These are phyloP conservation scores for Gastrolobium villosum DNA, from an alignment of 306 rosid genomes.

Conservation along the genomic window DNA sequence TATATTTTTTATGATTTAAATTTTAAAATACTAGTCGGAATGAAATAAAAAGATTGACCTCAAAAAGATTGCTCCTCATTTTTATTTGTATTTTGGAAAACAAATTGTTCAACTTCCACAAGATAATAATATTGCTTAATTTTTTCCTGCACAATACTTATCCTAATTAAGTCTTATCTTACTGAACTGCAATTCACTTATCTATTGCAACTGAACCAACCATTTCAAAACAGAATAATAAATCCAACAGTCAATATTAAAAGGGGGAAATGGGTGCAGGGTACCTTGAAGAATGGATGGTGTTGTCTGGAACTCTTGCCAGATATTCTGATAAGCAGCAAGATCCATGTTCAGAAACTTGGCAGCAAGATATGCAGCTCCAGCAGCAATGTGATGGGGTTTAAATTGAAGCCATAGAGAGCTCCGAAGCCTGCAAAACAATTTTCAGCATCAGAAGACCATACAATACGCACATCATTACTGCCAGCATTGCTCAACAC, in stretches of 20 bases:
- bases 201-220: slow-evolving; percentile 22
- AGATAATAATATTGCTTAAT: slow-evolving; percentile 2
- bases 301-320: slow-evolving; percentile 92
- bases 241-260: slow-evolving; percentile 26
- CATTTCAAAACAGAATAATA: slow-evolving; percentile 21
- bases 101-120: neutral
- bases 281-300: slow-evolving; percentile 94
- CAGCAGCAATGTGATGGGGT: slow-evolving; percentile 97
- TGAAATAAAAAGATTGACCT: neutral
- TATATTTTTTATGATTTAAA: neutral
- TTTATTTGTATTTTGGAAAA: neutral
- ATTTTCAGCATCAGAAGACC: slow-evolving; percentile 29
- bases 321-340: slow-evolving; percentile 69
- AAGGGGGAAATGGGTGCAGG: neutral
- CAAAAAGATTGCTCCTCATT: neutral
- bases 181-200: neutral
- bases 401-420: slow-evolving; percentile 99
- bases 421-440: slow-evolving; percentile 86
- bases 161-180: neutral
- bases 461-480: slow-evolving; percentile 28
- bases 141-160: neutral
- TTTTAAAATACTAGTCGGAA: neutral
- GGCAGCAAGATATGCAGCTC: slow-evolving; percentile 93
- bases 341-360: slow-evolving; percentile 86
- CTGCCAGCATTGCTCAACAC: slow-evolving; percentile 42